Conservation (phyloP, 345 rosid genomes). For the Rubroshorea leprosula region DNA sequence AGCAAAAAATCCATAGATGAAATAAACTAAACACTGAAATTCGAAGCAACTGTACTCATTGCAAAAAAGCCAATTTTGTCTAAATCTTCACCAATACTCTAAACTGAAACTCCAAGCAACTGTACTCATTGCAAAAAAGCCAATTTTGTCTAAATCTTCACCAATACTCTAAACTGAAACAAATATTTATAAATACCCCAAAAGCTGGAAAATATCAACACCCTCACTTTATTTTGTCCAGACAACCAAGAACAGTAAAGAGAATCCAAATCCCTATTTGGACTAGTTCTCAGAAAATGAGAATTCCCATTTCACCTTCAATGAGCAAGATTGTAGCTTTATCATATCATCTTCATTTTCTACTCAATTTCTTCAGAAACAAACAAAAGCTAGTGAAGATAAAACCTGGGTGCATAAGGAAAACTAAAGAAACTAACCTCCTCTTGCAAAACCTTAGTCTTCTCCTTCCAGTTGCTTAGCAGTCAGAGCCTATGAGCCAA, state of each 20-base stretch:
- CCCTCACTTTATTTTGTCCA: conserved; percentile 2
- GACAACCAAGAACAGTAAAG: conserved; percentile 3
- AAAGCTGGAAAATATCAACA: conserved; percentile 10
- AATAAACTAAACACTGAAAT: conserved; percentile 9
- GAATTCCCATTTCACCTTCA: neutral
- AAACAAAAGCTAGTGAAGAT: conserved; percentile 1
- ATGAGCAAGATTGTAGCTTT: neutral
- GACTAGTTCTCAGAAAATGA: conserved; percentile 3
- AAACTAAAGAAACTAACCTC: conserved; percentile 6
- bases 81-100: conserved; percentile 12
- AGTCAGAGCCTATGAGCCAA: neutral
- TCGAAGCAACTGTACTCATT: neutral
- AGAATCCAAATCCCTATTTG: neutral
- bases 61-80: conserved; percentile 11
- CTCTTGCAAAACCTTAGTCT: conserved; percentile 5
- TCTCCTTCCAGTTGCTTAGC: neutral
- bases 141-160: conserved; percentile 14
- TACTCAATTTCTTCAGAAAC: neutral
- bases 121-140: conserved; percentile 3
- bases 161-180: conserved; percentile 1
- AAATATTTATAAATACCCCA: neutral
- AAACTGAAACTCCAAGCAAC: neutral
- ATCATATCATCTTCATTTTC: neutral
- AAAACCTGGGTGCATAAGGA: neutral
- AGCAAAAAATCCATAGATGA: neutral